A percentile compares a stretch with the other conserved stretches of the same genome.
phyloP scores from a whole-genome alignment of 306 rosid species.

The Acacia confusa region DNA sequence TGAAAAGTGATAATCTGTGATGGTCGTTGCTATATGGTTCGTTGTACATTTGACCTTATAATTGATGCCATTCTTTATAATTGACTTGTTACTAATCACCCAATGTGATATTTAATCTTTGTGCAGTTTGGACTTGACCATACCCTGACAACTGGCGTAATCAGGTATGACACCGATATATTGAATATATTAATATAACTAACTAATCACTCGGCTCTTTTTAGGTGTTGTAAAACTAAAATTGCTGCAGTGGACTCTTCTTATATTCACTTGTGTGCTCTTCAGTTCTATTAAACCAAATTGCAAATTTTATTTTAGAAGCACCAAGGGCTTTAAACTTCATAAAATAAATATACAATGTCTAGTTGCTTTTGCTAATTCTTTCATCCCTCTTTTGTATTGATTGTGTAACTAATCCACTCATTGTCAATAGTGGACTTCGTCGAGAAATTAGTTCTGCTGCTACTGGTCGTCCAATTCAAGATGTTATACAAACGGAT shows the following conservation, averaged over 20 bases:
- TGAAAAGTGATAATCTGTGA: background rate
- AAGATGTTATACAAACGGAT: constrained; percentile 99
- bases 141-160: constrained; percentile 81
- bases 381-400: constrained; percentile 1
- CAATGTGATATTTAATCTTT: constrained; percentile 26
- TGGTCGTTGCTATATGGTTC: background rate
- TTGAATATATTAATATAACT: constrained; percentile 12
- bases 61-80: constrained; percentile 20
- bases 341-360: background rate
- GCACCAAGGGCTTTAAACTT: background rate
- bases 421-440: constrained; percentile 66
- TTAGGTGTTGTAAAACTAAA: constrained; percentile 16
- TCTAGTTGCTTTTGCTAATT: background rate
- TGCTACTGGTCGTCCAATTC: constrained; percentile 98
- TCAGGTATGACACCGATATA: constrained; percentile 56
- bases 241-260: constrained; percentile 1
- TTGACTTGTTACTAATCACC: constrained; percentile 13
- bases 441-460: constrained; percentile 99
- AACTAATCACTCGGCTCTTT: background rate
- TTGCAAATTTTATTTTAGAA: background rate
- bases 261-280: background rate
- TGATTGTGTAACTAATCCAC: constrained; percentile 26
- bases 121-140: constrained; percentile 75
- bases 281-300: background rate
- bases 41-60: constrained; percentile 17